Base-by-base conservation (phyloP, 306 rosid genomes). In the Rubus parviflorus region DNA sequence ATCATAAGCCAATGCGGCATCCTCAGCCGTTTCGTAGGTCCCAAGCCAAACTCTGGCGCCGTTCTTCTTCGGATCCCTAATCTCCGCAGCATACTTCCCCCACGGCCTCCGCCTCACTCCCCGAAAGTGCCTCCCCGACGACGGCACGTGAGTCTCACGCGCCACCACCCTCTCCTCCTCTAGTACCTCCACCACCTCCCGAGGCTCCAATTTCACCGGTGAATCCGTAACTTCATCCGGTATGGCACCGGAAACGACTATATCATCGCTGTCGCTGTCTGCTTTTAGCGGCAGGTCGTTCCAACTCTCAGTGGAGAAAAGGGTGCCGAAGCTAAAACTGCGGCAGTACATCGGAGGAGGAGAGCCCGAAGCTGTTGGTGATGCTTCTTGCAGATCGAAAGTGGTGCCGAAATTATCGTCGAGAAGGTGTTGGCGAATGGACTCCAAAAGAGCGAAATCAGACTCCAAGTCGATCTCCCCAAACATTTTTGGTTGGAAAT, bases 101-200 rank as follows among this genome's bases (percentile, higher is more conserved):
- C 90, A 90, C 0, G 92, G 92, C 83, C 92, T 83, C 10, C 90
- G 82, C 78, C 95, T 85, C 73, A 88, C 95, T 2, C 96, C 92
- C 56, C 86, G 61, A 43, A 69, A 90, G 37, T 60, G 88, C 65
- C 43, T 61, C 75, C 76, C 75, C 1, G 5, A 2, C 0, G 37
- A 30, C 38, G 81, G 76, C 66, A 67, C 43, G 12, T 49, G 49
- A 17, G 12, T 4, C 6, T 5, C 67, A 74, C 22, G 54, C 6
- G 8, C 75, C 51, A 12, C 43, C 42, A 2, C 54, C 3, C 45
- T 6, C 40, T 13, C 35, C 14, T 23, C 25, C 0, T 17, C 65
- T 60, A 61, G 12, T 8, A 17, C 46, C 45, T 63, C 49, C 2
- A 17, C 48, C 64, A 53, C 66, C 15, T 54, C 58, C 30, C 0